Conservation (phyloP, 345 rosid genomes). For the Carallia pectinifolia region DNA sequence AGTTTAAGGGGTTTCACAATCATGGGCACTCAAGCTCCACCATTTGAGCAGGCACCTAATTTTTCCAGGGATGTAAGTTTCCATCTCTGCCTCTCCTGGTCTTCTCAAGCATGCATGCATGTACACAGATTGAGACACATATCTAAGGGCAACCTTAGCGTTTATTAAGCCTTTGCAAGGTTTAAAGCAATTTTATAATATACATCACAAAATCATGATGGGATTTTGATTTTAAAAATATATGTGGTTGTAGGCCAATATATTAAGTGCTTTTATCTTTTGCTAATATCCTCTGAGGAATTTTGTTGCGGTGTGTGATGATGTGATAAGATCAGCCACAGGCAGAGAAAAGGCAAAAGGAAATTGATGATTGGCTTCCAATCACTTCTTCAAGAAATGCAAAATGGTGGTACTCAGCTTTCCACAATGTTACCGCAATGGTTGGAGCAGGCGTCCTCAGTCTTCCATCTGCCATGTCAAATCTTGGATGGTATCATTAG, state of each 20-base stretch:
- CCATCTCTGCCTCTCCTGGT: not conserved
- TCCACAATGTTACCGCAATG: conserved; percentile 37
- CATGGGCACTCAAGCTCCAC: conserved; percentile 7
- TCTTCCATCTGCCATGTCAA: conserved; percentile 33
- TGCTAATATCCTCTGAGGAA: not conserved
- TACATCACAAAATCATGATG: no score
- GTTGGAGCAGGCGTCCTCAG: conserved; percentile 38
- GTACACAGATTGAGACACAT: no score
- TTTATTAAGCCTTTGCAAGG: no score
- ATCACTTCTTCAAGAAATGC: conserved; percentile 31
- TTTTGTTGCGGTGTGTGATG: not conserved
- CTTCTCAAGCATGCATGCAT: not conserved
- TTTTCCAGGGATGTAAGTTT: not conserved
- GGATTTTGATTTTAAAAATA: no score
- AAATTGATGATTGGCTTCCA: conserved; percentile 33
- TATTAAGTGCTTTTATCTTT: no score
- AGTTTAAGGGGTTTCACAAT: not conserved
- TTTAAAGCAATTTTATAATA: no score
- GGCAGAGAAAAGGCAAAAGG: conserved; percentile 24
- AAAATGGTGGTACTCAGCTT: conserved; percentile 34
- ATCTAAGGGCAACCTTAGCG: no score
- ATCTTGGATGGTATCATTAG: conserved; percentile 26
- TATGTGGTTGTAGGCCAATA: no score
- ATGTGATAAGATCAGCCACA: not conserved
- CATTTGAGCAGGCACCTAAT: not conserved